Evolutionary conservation across 192 early-diverging fungal genomes (phyloP).

Genomic region (Coemansia sp.): DNA sequence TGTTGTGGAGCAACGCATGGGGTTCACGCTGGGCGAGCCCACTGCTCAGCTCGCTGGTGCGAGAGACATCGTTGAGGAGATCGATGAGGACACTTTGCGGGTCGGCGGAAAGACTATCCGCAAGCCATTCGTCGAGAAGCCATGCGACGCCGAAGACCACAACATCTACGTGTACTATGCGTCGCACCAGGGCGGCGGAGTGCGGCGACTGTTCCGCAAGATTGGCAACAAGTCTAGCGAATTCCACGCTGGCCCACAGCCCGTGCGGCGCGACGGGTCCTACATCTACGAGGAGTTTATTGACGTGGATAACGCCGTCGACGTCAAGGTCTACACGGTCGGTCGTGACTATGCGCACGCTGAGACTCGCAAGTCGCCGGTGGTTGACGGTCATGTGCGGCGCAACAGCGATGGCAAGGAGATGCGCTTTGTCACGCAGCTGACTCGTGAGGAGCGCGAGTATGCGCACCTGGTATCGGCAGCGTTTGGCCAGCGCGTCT

Average conservation of each 20-base stretch:
- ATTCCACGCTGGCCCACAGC: conserved; percentile 70
- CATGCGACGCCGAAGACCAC: conserved; percentile 95
- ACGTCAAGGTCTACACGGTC: conserved; percentile 98
- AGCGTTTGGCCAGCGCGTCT: conserved; percentile 93
- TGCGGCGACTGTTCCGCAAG: conserved; percentile 80
- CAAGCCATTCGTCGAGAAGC: conserved; percentile 99
- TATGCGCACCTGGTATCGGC: conserved; percentile 74
- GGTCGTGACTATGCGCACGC: conserved; percentile 90
- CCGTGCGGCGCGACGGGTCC: conserved; percentile 75
- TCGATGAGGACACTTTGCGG: conserved; percentile 74
- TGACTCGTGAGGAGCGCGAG: conserved; percentile 78
- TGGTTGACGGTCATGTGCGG: conserved; percentile 94
- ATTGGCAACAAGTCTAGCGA: conserved; percentile 96
- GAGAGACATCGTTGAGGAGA: conserved; percentile 19
- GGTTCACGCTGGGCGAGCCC: conserved; percentile 53
- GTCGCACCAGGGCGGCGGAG: conserved; percentile 78
- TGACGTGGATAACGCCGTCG: conserved; percentile 92
- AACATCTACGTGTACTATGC: conserved; percentile 97
- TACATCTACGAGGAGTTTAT: conserved; percentile 97
- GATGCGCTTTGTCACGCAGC: conserved; percentile 86
- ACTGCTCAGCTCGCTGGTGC: conserved; percentile 7
- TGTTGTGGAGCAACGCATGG: conserved; percentile 62
- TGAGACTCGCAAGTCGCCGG: conserved; percentile 96
- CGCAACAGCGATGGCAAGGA: conserved; percentile 98
- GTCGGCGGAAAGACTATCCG: conserved; percentile 69